phyloP scores from a whole-genome alignment of 805 yeast species.

The Maudiozyma barnettii region DNA sequence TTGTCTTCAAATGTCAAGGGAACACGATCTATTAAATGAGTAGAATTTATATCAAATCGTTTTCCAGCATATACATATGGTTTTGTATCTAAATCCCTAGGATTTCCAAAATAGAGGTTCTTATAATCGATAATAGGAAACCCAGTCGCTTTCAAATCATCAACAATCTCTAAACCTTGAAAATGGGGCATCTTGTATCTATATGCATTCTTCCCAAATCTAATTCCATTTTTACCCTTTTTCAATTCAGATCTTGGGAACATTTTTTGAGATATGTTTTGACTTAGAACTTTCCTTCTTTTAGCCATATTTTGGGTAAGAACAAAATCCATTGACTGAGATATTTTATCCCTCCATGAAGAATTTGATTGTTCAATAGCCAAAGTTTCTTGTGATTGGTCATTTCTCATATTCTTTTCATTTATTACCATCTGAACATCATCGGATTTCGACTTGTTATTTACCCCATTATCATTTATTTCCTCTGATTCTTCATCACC shows the following conservation, averaged over 20 bases:
- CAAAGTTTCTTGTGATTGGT: too few relatives aligned
- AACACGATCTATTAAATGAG: slow-evolving; percentile 28
- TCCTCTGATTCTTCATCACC: not conserved
- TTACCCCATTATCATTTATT: not conserved
- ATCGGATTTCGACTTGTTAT: not conserved
- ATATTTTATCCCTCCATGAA: not conserved
- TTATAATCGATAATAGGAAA: slow-evolving; percentile 43
- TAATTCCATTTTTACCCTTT: not conserved
- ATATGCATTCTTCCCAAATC: slow-evolving; percentile 3
- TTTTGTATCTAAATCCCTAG: slow-evolving; percentile 40
- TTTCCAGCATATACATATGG: slow-evolving; percentile 64
- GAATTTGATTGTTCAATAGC: not conserved
- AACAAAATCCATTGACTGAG: slow-evolving; percentile 11
- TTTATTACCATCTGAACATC: not conserved
- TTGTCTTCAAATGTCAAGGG: slow-evolving; percentile 20
- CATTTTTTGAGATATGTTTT: not conserved
- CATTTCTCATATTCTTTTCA: not conserved
- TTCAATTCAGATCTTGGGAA: not conserved
- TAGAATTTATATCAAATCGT: slow-evolving; percentile 40
- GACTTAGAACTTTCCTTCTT: slow-evolving; percentile 4
- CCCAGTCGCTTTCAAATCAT: slow-evolving; percentile 40
- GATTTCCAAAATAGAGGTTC: slow-evolving; percentile 55
- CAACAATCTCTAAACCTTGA: slow-evolving; percentile 28
- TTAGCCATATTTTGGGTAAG: slow-evolving; percentile 19
- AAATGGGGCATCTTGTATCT: slow-evolving; percentile 16